A percentile compares a stretch with the other conserved stretches of the same genome.
These are phyloP conservation scores for Schwanniomyces vanrijiae DNA, from an alignment of 805 yeast genomes.

Conservation along the genomic window DNA sequence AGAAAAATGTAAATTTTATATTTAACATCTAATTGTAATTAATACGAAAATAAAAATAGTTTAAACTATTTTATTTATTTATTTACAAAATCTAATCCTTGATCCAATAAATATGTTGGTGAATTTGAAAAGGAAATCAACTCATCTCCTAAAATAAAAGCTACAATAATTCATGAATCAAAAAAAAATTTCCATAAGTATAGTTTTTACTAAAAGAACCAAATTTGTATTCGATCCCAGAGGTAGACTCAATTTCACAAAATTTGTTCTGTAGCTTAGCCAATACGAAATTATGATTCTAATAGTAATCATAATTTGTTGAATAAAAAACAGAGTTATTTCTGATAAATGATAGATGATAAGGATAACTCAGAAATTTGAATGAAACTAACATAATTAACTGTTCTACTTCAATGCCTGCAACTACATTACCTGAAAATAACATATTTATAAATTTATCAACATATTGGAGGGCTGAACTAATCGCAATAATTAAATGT, in stretches of 20 bases:
- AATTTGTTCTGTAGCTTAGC: slow-evolving; percentile 70
- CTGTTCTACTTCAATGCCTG: slow-evolving; percentile 75
- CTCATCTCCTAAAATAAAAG: slow-evolving; percentile 40
- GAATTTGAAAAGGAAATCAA: slow-evolving; percentile 49
- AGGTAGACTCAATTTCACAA: slow-evolving; percentile 41
- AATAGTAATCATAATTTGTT: slow-evolving; percentile 63
- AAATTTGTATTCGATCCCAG: slow-evolving; percentile 8
- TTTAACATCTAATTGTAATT: too few relatives aligned
- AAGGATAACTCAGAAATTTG: slow-evolving; percentile 75
- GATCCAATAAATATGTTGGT: slow-evolving; percentile 52
- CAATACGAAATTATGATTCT: slow-evolving; percentile 75
- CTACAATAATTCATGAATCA: slow-evolving; percentile 50
- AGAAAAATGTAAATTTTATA: too few relatives aligned
- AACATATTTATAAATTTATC: slow-evolving; percentile 53
- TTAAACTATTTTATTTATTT: too few relatives aligned
- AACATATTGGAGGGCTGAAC: slow-evolving; percentile 60
- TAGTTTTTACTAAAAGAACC: slow-evolving; percentile 18
- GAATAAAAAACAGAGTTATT: slow-evolving; percentile 65
- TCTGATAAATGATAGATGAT: slow-evolving; percentile 53
- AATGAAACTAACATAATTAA: slow-evolving; percentile 75
- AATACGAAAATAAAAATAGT: too few relatives aligned
- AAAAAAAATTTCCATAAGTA: slow-evolving; percentile 44
- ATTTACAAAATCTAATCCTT: slow-evolving; percentile 46
- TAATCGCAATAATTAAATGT: slow-evolving; percentile 53
- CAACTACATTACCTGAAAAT: slow-evolving; percentile 65